Evolutionary conservation across 129 eudicot species (phyloP).

Genomic region (Ambrosia artemisiifolia): DNA sequence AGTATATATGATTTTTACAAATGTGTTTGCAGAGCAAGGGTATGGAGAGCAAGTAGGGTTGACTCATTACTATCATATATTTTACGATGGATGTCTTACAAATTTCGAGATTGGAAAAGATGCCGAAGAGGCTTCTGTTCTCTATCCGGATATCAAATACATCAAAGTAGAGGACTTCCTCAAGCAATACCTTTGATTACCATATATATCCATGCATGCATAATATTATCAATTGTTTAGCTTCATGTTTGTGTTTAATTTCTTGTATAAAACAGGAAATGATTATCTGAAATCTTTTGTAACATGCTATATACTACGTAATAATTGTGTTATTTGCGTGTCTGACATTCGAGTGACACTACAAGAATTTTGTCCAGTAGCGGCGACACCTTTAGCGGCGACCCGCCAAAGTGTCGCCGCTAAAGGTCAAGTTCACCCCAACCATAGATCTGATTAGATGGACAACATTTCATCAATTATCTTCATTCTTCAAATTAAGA

Average conservation of each 20-base stretch:
- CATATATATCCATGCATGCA: not conserved
- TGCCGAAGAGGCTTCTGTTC: constrained; percentile 36
- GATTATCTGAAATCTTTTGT: no score
- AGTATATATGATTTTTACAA: not conserved
- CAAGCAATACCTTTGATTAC: constrained; percentile 33
- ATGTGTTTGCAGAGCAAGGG: constrained; percentile 25
- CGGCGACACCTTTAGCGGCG: no score
- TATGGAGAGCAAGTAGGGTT: constrained; percentile 53
- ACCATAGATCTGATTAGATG: no score
- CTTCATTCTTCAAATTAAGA: no score
- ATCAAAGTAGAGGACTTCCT: constrained; percentile 35
- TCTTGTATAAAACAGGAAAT: not conserved
- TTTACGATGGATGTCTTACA: constrained; percentile 49
- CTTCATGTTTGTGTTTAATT: not conserved
- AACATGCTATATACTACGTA: no score
- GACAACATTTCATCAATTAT: no score
- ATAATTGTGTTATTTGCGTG: not conserved
- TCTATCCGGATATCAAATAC: constrained; percentile 46
- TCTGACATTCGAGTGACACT: no score
- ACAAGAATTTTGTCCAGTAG: no score
- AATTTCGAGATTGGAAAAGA: constrained; percentile 40
- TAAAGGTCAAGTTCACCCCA: no score
- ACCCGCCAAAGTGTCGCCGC: no score
- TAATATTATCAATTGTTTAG: not conserved
- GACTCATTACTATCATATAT: constrained; percentile 43